Evolutionary conservation across 2,329 filamentous ascomycete species (phyloP).

Genomic region (Claviceps africana): DNA sequence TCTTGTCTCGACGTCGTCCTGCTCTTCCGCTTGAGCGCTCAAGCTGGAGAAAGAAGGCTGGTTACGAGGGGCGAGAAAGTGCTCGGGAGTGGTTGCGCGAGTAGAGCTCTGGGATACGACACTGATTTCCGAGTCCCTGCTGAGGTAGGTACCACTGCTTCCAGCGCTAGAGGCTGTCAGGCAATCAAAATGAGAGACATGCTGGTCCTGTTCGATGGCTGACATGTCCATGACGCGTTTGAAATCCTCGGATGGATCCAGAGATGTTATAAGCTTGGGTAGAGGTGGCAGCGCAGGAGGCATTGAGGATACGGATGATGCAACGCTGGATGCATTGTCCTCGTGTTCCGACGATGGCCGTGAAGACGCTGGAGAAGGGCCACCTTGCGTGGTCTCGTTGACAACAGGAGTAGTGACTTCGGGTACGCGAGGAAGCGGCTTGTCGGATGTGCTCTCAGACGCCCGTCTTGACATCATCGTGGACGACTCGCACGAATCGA

Average conservation of each 20-base stretch:
- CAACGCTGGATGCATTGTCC: slow-evolving; percentile 27
- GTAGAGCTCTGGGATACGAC: slow-evolving; percentile 72
- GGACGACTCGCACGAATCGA: slow-evolving; percentile 22
- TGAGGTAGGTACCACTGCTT: slow-evolving; percentile 65
- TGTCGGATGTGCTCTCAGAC: slow-evolving; percentile 38
- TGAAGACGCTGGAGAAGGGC: slow-evolving; percentile 22
- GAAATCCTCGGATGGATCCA: slow-evolving; percentile 32
- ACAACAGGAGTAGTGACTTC: slow-evolving; percentile 32
- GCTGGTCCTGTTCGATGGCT: slow-evolving; percentile 35
- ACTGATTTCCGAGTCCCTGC: slow-evolving; percentile 70
- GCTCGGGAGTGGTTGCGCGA: slow-evolving; percentile 73
- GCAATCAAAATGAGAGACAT: slow-evolving; percentile 49
- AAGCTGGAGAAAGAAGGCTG: slow-evolving; percentile 54
- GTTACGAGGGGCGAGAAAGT: slow-evolving; percentile 36
- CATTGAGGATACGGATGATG: slow-evolving; percentile 33
- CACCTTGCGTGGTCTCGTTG: slow-evolving; percentile 14
- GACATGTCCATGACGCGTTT: slow-evolving; percentile 26
- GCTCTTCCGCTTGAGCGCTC: slow-evolving; percentile 59
- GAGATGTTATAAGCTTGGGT: slow-evolving; percentile 40
- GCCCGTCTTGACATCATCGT: slow-evolving; percentile 19
- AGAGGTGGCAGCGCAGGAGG: slow-evolving; percentile 39
- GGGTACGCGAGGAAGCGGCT: slow-evolving; percentile 55
- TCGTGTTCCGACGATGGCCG: slow-evolving; percentile 29
- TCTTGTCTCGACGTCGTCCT: slow-evolving; percentile 65
- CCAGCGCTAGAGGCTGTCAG: slow-evolving; percentile 63